Conservation (phyloP, 345 rosid genomes). For the Arabidopsis arenosa region DNA sequence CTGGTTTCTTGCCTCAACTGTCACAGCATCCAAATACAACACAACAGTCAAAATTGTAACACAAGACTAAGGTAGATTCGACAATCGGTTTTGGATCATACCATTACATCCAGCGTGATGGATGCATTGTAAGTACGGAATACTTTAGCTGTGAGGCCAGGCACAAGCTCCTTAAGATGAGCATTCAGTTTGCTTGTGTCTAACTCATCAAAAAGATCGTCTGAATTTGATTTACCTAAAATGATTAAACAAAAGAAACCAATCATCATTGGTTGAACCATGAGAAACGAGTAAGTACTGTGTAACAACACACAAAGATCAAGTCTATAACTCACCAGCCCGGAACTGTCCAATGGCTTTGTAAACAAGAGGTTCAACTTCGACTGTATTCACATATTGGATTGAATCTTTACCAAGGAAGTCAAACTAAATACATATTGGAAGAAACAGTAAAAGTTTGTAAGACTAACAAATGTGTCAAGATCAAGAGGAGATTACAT, state of each 20-base stretch:
- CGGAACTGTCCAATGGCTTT: conserved; percentile 83
- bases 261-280: background rate
- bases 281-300: background rate
- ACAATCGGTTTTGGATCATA: conserved; percentile 40
- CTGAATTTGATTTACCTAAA: conserved; percentile 64
- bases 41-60: conserved; percentile 1
- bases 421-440: conserved; percentile 73
- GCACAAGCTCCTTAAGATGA: conserved; percentile 89
- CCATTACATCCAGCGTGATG: conserved; percentile 83
- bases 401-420: conserved; percentile 99
- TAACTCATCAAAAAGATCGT: conserved; percentile 80
- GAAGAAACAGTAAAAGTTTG: background rate
- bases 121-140: conserved; percentile 98
- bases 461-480: background rate
- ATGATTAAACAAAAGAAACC: background rate
- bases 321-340: conserved; percentile 52
- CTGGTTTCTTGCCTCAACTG: conserved; percentile 80
- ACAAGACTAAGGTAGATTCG: background rate
- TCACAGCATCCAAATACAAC: conserved; percentile 30
- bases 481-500: conserved; percentile 1
- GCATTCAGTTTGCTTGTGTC: conserved; percentile 88
- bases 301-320: conserved; percentile 8
- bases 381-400: conserved; percentile 82
- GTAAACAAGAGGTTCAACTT: conserved; percentile 84
- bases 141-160: conserved; percentile 96